Evolutionary conservation across 371 early-diverging fungal genomes (phyloP), one percentile per base, ranked within the genome.

Genomic region (Rhizopus delemar): DNA sequence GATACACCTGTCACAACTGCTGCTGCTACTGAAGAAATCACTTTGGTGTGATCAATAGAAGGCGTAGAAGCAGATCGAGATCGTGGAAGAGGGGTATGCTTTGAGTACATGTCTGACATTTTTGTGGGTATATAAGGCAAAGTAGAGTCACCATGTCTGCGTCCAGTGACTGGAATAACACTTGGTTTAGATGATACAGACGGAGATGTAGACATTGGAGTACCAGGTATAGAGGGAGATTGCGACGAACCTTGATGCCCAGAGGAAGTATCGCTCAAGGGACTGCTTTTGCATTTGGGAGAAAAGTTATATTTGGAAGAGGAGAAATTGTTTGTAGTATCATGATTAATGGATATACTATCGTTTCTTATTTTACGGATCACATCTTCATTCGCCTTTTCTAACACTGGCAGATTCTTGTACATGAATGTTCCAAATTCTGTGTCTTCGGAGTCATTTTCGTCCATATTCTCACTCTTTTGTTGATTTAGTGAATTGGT

Each of bases 391-490:
- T 97, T 97, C 22, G 92, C 95, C 65, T 92, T 91, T 54, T 93
- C 97, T 5, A 97, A 75, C 9, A 86, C 83, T 3, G 88, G 87
- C 50, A 97, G 65, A 69, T 97, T 97, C 58, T 94, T 95, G 84
- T 89, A 96, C 3, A 86, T 89, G 74, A 95, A 93, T 11, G 91
- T 90, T 22, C 97, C 97, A 80, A 97, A 97, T 53, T 95, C 93
- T 3, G 88, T 84, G 11, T 60, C 72, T 51, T 71, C 67, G 13
- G 65, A 52, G 2, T 62, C 62, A 34, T 57, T 48, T 1, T 53
- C 60, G 5, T 57, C 53, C 1, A 29, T 48, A 11, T 46, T 12
- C 41, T 38, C 0, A 12, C 50, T 51, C 51, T 29, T 41, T 29
- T 22, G 22, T 22, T 22, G 22, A 22, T 22, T 22, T 22, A 22